Base-by-base conservation (phyloP, 2,329 filamentous ascomycete genomes). In the Aspergillus ochraceoroseus region DNA sequence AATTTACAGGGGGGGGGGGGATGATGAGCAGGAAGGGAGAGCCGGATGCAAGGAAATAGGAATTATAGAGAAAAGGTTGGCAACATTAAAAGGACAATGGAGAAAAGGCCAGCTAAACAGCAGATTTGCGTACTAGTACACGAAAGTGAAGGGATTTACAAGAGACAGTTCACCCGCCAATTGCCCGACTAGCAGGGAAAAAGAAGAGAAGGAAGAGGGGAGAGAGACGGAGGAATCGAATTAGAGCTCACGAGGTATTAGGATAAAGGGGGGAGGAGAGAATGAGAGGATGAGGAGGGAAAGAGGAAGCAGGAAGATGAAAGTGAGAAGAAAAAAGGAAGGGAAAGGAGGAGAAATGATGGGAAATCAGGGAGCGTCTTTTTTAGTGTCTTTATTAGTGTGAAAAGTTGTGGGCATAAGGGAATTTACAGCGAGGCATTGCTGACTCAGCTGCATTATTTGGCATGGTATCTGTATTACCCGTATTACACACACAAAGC, bases 1-100 rank as follows among this genome's bases (percentile, higher is more conserved):
- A 38, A 43, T 46, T 37, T 47, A 48, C 41, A 51, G 15, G 29
- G 22, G 42, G 41, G 45, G 20, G 35, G 43, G 32, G 17, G 44
- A 29, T 32, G 32, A 37, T 41, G 43, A 39, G 43, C 41, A 53
- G 50, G 43, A 49, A 40, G 37, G 32, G 27, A 34, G 18, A 11
- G 20, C 20, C 23, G 18, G 25, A 26, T 11, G 17, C 26, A 23
- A 36, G 37, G 23, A 30, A 32, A 33, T 12, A 30, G 27, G 28
- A 32, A 40, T 36, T 32, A 11, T 14, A n/a, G n/a, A 22, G 8
- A 29, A 32, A 19, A 11, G n/a, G 22, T 20, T 18, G 36, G 14
- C 11, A 22, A 20, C 12, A 17, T 33, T 34, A 18, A 13, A 18
- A 31, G 38, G 19, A 28, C 7, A 19, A 14, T 12, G 23, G 19